Conservation (phyloP, 2,329 filamentous ascomycete species). For the Claviceps digitariae region DNA sequence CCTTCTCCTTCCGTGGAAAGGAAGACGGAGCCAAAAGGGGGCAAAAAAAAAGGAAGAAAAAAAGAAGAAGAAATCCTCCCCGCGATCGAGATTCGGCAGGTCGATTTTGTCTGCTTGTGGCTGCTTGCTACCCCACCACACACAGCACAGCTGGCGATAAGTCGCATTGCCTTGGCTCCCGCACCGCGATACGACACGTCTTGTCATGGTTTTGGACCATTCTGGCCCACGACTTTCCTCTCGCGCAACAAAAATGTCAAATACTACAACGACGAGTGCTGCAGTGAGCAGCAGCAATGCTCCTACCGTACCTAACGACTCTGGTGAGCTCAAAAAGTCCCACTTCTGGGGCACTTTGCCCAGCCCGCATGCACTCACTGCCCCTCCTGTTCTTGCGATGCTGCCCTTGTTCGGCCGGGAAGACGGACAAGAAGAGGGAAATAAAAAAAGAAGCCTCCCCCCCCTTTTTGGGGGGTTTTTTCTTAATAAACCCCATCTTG, state of each 20-base stretch:
- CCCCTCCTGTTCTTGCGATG: conserved; percentile 19
- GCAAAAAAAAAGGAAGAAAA: not conserved
- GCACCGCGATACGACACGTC: not conserved
- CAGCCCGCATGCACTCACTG: conserved; percentile 10
- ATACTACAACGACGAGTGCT: conserved; percentile 17
- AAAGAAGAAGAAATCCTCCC: conserved; percentile 7
- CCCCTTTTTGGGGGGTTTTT: not conserved
- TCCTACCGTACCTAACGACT: conserved; percentile 19
- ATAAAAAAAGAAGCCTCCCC: not conserved
- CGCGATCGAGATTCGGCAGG: conserved; percentile 5
- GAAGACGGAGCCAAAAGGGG: not conserved
- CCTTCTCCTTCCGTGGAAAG: not conserved
- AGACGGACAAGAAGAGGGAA: too few relatives aligned
- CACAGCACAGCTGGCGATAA: conserved; percentile 5
- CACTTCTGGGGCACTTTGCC: conserved; percentile 2
- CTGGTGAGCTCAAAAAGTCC: conserved; percentile 22
- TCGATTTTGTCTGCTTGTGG: not conserved
- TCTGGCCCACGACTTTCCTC: conserved; percentile 23
- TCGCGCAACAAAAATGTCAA: conserved; percentile 22
- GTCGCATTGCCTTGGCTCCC: not conserved
- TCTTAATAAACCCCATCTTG: not conserved
- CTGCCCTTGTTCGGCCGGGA: conserved; percentile 3
- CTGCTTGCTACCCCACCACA: not conserved
- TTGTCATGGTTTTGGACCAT: conserved; percentile 28
- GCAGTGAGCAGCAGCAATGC: conserved; percentile 12